phyloP scores from a whole-genome alignment of 164 flowering plant species.

The Cinnamomum chago region DNA sequence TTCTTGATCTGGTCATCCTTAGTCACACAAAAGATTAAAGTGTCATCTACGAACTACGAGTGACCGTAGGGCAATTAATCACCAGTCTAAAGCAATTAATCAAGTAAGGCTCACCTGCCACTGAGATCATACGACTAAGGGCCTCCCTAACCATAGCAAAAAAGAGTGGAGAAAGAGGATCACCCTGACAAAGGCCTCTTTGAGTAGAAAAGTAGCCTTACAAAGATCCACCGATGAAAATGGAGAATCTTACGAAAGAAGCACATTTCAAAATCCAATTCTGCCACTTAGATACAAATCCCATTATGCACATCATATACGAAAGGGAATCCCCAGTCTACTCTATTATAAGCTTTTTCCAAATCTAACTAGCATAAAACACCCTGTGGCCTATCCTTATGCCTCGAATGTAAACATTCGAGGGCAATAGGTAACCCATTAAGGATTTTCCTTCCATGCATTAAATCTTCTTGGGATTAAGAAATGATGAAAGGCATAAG shows the following conservation, averaged over 20 bases:
- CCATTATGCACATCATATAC: too few species aligned
- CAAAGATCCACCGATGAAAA: not conserved
- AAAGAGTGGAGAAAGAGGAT: not conserved
- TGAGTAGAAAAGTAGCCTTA: not conserved
- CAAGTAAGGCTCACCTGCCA: too few species aligned
- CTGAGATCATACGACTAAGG: not conserved
- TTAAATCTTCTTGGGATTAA: not conserved
- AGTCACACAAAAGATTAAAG: too few species aligned
- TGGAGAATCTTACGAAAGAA: not conserved
- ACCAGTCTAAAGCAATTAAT: too few species aligned
- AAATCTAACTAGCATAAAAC: too few species aligned
- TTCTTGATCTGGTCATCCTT: too few species aligned
- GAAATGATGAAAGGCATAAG: not conserved
- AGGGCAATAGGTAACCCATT: not conserved
- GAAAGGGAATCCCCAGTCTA: too few species aligned
- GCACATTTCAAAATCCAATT: not conserved
- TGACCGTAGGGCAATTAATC: too few species aligned
- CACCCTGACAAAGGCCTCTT: not conserved
- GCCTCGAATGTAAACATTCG: not conserved
- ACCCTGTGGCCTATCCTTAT: too few species aligned
- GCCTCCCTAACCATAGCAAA: not conserved
- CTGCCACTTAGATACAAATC: not conserved
- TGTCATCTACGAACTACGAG: too few species aligned
- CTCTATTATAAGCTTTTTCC: too few species aligned
- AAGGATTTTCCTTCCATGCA: not conserved